Percentiles rank a stretch among this genome's conserved stretches.
These are phyloP conservation scores for Eragrostis tef DNA, from an alignment of 202 grass and related monocot genomes.

Conservation along the genomic window DNA sequence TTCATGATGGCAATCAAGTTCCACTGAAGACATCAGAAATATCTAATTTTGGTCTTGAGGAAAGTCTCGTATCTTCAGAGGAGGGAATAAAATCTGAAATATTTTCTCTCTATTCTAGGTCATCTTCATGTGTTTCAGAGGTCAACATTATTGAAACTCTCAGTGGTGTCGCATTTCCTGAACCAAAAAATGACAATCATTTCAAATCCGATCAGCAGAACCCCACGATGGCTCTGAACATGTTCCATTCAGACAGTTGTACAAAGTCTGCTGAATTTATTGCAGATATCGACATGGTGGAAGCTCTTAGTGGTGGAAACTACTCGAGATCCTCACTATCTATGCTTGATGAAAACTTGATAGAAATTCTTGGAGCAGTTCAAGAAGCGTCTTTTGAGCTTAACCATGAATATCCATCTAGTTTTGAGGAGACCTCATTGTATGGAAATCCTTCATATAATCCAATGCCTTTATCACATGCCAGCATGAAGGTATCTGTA, in stretches of 20 bases:
- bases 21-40: slow-evolving; percentile 7
- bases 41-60: slow-evolving; percentile 23
- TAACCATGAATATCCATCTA: slow-evolving; percentile 6
- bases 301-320: slow-evolving; percentile 26
- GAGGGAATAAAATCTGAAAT: slow-evolving; percentile 42
- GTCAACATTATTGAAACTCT: slow-evolving; percentile 42
- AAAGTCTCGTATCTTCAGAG: slow-evolving; percentile 45
- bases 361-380: background rate
- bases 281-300: slow-evolving; percentile 34
- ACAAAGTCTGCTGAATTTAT: slow-evolving; percentile 35
- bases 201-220: slow-evolving; percentile 17
- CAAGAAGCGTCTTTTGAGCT: slow-evolving; percentile 1
- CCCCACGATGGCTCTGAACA: background rate
- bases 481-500: slow-evolving; percentile 14
- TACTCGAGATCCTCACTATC: background rate
- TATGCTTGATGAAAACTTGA: background rate
- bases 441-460: background rate
- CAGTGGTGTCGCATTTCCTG: background rate
- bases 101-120: slow-evolving; percentile 54
- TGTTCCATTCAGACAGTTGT: slow-evolving; percentile 3
- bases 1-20: slow-evolving; percentile 24
- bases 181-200: slow-evolving; percentile 12
- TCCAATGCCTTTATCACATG: background rate
- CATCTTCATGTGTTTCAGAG: slow-evolving; percentile 59
- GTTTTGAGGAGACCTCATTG: background rate